phyloP scores from a whole-genome alignment of 1,139 yeast species.

The Geotrichum aggregatum region DNA sequence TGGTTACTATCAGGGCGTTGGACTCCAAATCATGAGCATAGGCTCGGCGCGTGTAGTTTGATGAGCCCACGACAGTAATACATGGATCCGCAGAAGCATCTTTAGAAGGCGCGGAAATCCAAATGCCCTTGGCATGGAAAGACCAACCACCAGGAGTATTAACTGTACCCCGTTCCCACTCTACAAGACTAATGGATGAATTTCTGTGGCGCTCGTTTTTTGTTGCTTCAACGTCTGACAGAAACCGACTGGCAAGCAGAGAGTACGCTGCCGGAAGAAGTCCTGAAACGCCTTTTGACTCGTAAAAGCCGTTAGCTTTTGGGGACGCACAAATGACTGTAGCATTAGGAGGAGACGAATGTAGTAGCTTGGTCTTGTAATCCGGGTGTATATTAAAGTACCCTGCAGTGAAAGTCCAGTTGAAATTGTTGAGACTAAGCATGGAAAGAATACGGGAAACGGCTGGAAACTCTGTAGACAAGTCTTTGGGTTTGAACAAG shows the following conservation, averaged over 20 bases:
- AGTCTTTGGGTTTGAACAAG: conserved; percentile 51
- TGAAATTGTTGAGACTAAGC: conserved; percentile 49
- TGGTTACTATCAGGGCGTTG: conserved; percentile 74
- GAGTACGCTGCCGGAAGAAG: conserved; percentile 85
- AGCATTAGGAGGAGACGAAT: conserved; percentile 47
- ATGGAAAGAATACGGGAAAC: conserved; percentile 57
- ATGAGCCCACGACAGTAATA: conserved; percentile 81
- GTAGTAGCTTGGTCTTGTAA: conserved; percentile 57
- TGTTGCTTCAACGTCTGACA: conserved; percentile 49
- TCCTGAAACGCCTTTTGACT: conserved; percentile 76
- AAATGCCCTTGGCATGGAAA: conserved; percentile 96
- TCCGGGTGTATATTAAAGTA: conserved; percentile 88
- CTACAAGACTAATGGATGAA: conserved; percentile 51
- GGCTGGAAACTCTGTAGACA: conserved; percentile 78
- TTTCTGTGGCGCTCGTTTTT: conserved; percentile 6
- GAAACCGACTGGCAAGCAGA: conserved; percentile 65
- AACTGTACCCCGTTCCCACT: conserved; percentile 86
- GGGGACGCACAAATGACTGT: conserved; percentile 93
- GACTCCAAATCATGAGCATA: conserved; percentile 84
- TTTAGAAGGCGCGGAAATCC: conserved; percentile 60
- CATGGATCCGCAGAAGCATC: conserved; percentile 49
- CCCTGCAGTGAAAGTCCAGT: conserved; percentile 94
- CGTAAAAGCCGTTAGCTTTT: conserved; percentile 83
- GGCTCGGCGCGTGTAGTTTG: conserved; percentile 88
- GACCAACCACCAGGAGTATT: conserved; percentile 89